Percentiles rank a stretch among this genome's conserved stretches.
Evolutionary conservation across 768 basidiomycete species (phyloP).

Genomic region (Tricholoma furcatifolium): DNA sequence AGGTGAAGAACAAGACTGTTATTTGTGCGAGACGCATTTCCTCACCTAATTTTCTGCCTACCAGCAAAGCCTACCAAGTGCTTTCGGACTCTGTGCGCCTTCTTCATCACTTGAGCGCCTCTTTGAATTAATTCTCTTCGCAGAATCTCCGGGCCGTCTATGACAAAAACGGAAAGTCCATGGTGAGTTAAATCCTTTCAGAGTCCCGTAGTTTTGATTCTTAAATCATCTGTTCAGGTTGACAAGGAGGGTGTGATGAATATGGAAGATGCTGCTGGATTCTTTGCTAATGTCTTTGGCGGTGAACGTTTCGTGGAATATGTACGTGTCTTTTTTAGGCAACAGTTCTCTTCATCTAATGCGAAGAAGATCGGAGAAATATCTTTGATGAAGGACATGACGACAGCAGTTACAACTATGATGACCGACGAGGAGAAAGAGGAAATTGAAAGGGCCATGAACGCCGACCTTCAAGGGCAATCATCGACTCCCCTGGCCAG

Average conservation of each 20-base stretch:
- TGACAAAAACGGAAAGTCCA: slow-evolving; percentile 92
- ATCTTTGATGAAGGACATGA: slow-evolving; percentile 92
- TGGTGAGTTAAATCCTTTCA: slow-evolving; percentile 44
- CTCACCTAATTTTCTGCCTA: slow-evolving; percentile 2
- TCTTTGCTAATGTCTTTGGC: slow-evolving; percentile 96
- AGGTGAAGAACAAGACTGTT: slow-evolving; percentile 47
- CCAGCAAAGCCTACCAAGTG: slow-evolving; percentile 93
- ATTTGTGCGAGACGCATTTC: background rate
- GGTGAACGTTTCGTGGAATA: slow-evolving; percentile 91
- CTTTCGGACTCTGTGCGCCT: slow-evolving; percentile 74
- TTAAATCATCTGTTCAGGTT: slow-evolving; percentile 35
- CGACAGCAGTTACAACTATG: slow-evolving; percentile 78
- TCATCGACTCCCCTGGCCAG: slow-evolving; percentile 23
- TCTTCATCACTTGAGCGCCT: slow-evolving; percentile 2
- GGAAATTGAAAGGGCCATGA: slow-evolving; percentile 77
- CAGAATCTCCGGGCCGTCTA: slow-evolving; percentile 87
- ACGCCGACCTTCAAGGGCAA: slow-evolving; percentile 29
- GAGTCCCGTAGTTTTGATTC: background rate
- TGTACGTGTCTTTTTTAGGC: slow-evolving; percentile 46
- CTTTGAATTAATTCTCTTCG: slow-evolving; percentile 5
- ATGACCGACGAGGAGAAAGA: slow-evolving; percentile 92
- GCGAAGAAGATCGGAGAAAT: slow-evolving; percentile 88
- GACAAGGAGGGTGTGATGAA: slow-evolving; percentile 76
- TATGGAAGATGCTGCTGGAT: slow-evolving; percentile 90
- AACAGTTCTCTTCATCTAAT: background rate